Base-by-base conservation (phyloP, 345 rosid species). In the Rhodomyrtus tomentosa region DNA sequence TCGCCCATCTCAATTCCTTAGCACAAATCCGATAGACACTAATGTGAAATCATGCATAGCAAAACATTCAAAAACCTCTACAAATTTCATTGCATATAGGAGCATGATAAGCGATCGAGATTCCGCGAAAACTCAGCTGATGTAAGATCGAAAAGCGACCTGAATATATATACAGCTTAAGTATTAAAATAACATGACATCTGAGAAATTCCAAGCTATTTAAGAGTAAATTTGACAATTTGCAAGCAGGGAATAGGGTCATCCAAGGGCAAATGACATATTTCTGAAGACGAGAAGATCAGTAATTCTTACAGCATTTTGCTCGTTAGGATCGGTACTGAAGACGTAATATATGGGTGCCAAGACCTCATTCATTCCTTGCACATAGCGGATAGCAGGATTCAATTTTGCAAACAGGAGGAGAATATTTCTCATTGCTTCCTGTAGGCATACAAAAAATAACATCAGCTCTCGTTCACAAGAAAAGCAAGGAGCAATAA, bases 351-450 rank as follows among this genome's bases (percentile, higher is more conserved):
- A 89, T 82, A 94, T 82, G 72, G 97, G 95, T 21, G 95, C 94
- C 91, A 94, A 88, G 87, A 94, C 95, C 89, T 94, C 97, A 54
- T 94, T 93, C 97, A 93, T 94, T 87, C 97, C 97, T 90, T 94
- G 97, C 38, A 93, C 95, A 87, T 93, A 94, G 53, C 93, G 88
- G 83, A 94, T 93, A 22, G 92, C 95, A 21, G 96, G 96, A 90
- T 94, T 94, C 82, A 94, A 91, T 86, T 94, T 94, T 51, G 95
- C 91, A 84, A 94, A 94, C 52, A 94, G 84, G 79, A 92, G 92
- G 87, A 94, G 97, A 85, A 94, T 88, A 84, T 86, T 90, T 89
- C 91, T 92, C 95, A 94, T 93, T 85, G 95, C 91, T 89, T 89
- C 92, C 97, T 94, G 86, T 53, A 86, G 83, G 81, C 32, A 53